Evolutionary conservation across 495 filamentous ascomycete species (phyloP), one percentile per base, ranked within the genome.

Genomic region (Baudoinia panamericana): DNA sequence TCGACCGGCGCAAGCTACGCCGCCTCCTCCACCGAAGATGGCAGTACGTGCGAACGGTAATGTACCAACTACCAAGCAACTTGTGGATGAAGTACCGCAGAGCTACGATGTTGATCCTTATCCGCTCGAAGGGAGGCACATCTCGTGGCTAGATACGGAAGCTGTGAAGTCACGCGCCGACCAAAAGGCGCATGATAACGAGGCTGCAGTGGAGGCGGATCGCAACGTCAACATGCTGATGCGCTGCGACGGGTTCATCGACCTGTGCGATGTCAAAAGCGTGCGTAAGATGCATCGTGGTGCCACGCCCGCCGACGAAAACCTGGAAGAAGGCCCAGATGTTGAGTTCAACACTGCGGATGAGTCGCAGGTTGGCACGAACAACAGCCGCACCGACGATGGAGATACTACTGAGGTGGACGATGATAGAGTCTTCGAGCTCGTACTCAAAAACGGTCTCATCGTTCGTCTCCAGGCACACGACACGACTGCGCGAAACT

Each of bases 51-150:
- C 52, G 16, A 60, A 61, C 13, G 63, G 66, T 2, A 58, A 50
- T 13, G 57, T 79, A 4, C 78, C 79, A 6, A 66, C 66, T 31
- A 62, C 69, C 1, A 68, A 66, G 30, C 58, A 78, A 36, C 72
- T 80, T 15, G 54, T 70, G 16, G 62, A 77, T 5, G 61, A 69
- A 26, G 71, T 67, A 15, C 79, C 79, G 3, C 53, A 78, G 7
- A 74, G 70, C 10, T 83, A 75, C 54, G 69, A 71, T 20, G 61
- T 84, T 20, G 63, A 80, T 25, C 80, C 80, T 8, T 84, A 71
- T 49, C 67, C 71, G 3, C 30, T 75, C 1, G 52, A 70, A 20
- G 26, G 67, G 1, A 12, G 12, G 2, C 48, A 71, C 5, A 70
- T 83, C 21, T 43, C 64, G 15, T 84, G 79, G 79, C 61, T 82